phyloP scores from a whole-genome alignment of 495 filamentous ascomycete species.

The Aspergillus saccharolyticus region DNA sequence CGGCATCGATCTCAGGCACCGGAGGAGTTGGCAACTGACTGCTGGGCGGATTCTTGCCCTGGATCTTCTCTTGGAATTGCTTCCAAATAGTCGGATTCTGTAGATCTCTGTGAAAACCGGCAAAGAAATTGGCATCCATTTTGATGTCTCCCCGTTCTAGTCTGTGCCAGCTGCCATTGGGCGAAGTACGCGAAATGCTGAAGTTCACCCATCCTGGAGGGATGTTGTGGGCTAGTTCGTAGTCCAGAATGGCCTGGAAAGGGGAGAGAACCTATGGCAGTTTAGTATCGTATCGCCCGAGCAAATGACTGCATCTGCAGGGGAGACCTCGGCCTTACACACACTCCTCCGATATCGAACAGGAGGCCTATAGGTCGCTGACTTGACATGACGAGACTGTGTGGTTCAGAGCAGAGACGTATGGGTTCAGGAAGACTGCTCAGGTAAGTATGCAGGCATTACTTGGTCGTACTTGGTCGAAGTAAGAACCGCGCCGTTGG shows the following conservation, averaged over 20 bases:
- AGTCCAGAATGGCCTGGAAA: slow-evolving; percentile 86
- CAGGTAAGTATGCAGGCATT: slow-evolving; percentile 1
- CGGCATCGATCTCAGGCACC: slow-evolving; percentile 69
- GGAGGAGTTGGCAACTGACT: slow-evolving; percentile 46
- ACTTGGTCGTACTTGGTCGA: no score
- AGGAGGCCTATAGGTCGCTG: slow-evolving; percentile 70
- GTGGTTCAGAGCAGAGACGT: not conserved
- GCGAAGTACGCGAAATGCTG: slow-evolving; percentile 71
- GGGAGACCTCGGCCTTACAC: slow-evolving; percentile 53
- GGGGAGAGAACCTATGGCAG: slow-evolving; percentile 73
- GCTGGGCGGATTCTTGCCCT: slow-evolving; percentile 25
- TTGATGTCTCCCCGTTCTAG: slow-evolving; percentile 71
- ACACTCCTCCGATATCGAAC: slow-evolving; percentile 96
- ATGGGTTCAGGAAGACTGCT: not conserved
- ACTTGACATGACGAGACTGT: slow-evolving; percentile 27
- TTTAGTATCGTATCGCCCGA: slow-evolving; percentile 7
- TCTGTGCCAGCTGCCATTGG: slow-evolving; percentile 82
- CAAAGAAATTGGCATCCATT: slow-evolving; percentile 70
- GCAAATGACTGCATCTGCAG: not conserved
- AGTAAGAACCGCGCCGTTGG: not conserved
- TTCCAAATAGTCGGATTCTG: slow-evolving; percentile 61
- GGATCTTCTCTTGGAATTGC: slow-evolving; percentile 45
- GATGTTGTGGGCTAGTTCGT: slow-evolving; percentile 69
- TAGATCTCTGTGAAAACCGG: slow-evolving; percentile 70
- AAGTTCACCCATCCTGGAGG: slow-evolving; percentile 87